Evolutionary conservation across 441 rosid genomes (phyloP), one percentile per base, ranked within the genome.

Genomic region (Hura crepitans): DNA sequence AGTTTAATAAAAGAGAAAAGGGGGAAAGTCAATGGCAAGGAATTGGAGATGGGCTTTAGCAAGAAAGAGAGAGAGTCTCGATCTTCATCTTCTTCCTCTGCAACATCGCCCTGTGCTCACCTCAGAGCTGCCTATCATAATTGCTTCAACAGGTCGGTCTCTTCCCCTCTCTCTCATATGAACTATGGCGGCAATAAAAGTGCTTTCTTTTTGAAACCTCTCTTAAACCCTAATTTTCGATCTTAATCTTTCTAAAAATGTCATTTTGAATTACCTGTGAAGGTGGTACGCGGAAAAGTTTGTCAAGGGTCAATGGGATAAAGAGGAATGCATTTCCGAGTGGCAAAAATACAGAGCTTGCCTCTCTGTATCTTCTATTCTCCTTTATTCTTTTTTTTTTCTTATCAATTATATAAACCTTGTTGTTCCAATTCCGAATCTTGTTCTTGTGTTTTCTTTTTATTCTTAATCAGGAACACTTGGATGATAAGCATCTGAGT

Each of bases 251-350:
- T 22, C 65, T 54, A 37, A 51, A 25, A 47, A 35, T 5, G 27
- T n/a, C 6, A 20, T 51, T n/a, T 62, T 39, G 4, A 53, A 2
- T 30, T 6, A 27, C 60, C 6, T 37, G 50, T 20, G 46, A 68
- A 90, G 98, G 76, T 91, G 98, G 96, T 91, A 93, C 47, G 82
- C 93, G 0, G 97, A 93, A 71, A 91, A 87, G 71, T 93, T 89
- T 33, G 83, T 89, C 18, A 91, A 85, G 79, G 95, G 96, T 59
- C 86, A 83, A 68, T 89, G 95, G 93, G 87, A 86, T 72, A 85
- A 86, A 80, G 87, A 85, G 76, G 96, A 85, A 54, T 89, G 96
- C 70, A 78, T 77, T 60, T 76, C 77, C 14, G 93, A 91, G 78
- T 91, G 94, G 96, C 71, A 85, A 54, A 85, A 87, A 53, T 89